Base-by-base conservation (phyloP, 129 eudicot species). In the Helianthus tuberosus region DNA sequence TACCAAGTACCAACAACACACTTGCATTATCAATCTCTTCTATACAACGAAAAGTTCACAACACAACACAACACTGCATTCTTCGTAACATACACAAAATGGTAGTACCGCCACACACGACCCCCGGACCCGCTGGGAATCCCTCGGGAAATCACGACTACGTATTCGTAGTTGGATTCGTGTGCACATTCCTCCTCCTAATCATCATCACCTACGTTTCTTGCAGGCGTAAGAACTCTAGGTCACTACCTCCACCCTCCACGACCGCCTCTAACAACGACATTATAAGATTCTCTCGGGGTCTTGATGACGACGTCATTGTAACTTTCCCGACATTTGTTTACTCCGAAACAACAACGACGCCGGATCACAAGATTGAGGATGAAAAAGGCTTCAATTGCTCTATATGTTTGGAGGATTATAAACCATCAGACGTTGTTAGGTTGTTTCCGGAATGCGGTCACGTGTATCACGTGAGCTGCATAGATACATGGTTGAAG, bases 401-500 rank as follows among this genome's bases (percentile, higher is more conserved):
- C 57, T 70, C 86, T 20, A 78, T 87, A 36, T 84, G 91, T 51
- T 77, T 87, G 49, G 82, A 68, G 11, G 88, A 87, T 8, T 87
- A 87, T 66, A 78, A 77, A 62, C 73, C 65, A 6, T 43, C 1
- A 6, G 88, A 87, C 13, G 17, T 78, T 20, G 72, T 87, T 0
- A 60, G 88, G 39, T 11, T 80, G 14, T 68, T 87, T 69, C 88
- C 84, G 10, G 75, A 75, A 20, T 87, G 91, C 32, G 68, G 72
- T 4, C 91, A 87, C 52, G 16, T 75, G 32, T 87, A 80, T 68
- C 91, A 87, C 29, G 70, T 64, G 5, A 74, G 29, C 6, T 87
- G 91, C 55, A 48, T 87, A 47, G 88, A 81, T 64, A 63, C 66
- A 23, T 87, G 91, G 91, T 68, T 87, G 52, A 81, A 53, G 66